Conservation (phyloP, 2,329 filamentous ascomycete species). For the Metarhizium album region DNA sequence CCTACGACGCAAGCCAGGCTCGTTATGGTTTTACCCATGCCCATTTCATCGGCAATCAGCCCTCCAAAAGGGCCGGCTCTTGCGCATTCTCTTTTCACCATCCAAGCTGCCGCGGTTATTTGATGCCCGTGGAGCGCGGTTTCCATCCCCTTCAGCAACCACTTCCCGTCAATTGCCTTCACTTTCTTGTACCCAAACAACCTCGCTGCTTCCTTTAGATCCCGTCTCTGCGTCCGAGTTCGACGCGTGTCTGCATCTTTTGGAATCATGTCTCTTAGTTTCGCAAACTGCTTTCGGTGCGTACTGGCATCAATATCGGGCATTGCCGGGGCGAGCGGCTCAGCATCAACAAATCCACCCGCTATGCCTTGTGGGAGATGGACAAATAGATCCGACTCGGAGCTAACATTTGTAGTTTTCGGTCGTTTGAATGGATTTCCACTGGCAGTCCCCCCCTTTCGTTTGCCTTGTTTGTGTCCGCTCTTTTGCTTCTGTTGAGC, state of each 20-base stretch:
- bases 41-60: conserved; percentile 52
- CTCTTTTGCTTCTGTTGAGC: not conserved
- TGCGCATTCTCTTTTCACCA: conserved; percentile 38
- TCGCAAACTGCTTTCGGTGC: conserved; percentile 2
- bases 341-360: not conserved
- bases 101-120: conserved; percentile 39
- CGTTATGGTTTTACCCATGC: conserved; percentile 61
- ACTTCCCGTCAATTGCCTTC: not conserved
- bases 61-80: conserved; percentile 40
- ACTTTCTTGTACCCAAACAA: conserved; percentile 14
- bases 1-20: conserved; percentile 63
- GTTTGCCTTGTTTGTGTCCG: not conserved
- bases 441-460: not conserved
- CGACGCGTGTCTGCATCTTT: conserved; percentile 9
- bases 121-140: conserved; percentile 28
- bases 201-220: conserved; percentile 8
- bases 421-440: not conserved
- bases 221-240: conserved; percentile 5
- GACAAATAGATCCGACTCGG: not conserved
- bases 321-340: not conserved
- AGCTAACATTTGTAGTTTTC: not conserved
- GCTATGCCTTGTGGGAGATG: not conserved
- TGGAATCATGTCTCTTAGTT: conserved; percentile 8
- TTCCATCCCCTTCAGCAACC: conserved; percentile 12
- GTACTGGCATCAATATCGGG: conserved; percentile 2